phyloP scores from a whole-genome alignment of 2,329 filamentous ascomycete genomes.

The Aspergillus japonicus region DNA sequence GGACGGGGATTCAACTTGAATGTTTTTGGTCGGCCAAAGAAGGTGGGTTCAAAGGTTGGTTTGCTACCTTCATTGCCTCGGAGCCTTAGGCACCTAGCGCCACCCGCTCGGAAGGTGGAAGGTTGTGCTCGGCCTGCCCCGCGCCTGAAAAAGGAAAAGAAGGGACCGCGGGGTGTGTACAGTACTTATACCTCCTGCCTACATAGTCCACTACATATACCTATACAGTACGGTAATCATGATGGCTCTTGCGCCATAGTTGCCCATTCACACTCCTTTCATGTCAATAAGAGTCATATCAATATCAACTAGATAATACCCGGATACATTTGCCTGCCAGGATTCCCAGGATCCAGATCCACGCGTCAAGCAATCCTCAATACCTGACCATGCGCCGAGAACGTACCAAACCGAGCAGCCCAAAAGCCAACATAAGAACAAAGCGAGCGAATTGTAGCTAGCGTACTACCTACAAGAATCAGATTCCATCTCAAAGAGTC shows the following conservation, averaged over 20 bases:
- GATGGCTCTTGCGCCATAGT: no score
- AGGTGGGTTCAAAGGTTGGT: constrained; percentile 16
- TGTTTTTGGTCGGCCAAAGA: constrained; percentile 20
- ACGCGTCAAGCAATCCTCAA: constrained; percentile 6
- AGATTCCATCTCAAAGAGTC: background rate
- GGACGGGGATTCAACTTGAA: constrained; percentile 10
- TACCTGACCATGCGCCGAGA: constrained; percentile 6
- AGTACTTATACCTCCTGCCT: no score
- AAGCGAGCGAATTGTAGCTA: background rate
- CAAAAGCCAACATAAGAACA: constrained; percentile 9
- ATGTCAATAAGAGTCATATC: background rate
- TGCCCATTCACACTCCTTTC: background rate
- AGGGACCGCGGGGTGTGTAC: background rate
- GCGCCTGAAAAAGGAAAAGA: background rate
- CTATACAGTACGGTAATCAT: background rate
- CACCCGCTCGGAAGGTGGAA: constrained; percentile 14
- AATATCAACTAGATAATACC: constrained; percentile 7
- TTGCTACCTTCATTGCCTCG: constrained; percentile 14
- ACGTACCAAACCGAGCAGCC: constrained; percentile 13
- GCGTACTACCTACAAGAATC: background rate
- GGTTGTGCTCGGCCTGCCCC: background rate
- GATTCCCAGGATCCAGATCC: constrained; percentile 6
- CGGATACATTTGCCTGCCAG: constrained; percentile 14
- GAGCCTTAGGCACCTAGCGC: constrained; percentile 23
- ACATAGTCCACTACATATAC: background rate